Evolutionary conservation across 495 filamentous ascomycete species (phyloP).

Genomic region (Aspergillus heteromorphus): DNA sequence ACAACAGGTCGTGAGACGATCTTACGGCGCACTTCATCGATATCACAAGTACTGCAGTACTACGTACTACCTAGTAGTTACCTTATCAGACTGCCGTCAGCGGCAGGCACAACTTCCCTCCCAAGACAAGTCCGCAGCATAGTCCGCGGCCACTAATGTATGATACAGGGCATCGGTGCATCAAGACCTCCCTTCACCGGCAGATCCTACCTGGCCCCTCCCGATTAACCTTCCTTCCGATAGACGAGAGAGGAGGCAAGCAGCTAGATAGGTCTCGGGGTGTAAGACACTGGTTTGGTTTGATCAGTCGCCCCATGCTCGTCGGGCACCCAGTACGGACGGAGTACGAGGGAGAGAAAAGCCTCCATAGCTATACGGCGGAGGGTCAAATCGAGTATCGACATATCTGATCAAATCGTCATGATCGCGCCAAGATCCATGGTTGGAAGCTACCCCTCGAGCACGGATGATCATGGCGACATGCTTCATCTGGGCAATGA

Average conservation of each 20-base stretch:
- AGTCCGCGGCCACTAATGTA: constrained; percentile 2
- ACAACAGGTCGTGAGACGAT: no score
- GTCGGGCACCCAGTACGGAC: no score
- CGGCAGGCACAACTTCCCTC: neutral
- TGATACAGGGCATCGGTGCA: neutral
- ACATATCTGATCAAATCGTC: neutral
- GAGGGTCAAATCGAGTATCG: neutral
- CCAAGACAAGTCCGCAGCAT: neutral
- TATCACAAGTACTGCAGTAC: no score
- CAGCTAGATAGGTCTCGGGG: neutral
- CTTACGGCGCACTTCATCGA: no score
- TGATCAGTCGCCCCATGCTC: no score
- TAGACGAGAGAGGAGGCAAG: neutral
- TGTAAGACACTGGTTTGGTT: no score
- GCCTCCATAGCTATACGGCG: no score
- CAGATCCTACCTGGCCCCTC: neutral
- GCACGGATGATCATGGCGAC: neutral
- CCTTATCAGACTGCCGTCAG: neutral
- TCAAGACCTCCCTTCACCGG: neutral
- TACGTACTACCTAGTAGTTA: neutral
- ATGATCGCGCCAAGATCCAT: neutral
- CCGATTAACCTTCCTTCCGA: neutral
- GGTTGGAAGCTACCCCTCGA: neutral
- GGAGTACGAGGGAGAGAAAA: no score
- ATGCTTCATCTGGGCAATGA: neutral